Base-by-base conservation (phyloP, 1,284 basidiomycete species). In the Boletus mariae region DNA sequence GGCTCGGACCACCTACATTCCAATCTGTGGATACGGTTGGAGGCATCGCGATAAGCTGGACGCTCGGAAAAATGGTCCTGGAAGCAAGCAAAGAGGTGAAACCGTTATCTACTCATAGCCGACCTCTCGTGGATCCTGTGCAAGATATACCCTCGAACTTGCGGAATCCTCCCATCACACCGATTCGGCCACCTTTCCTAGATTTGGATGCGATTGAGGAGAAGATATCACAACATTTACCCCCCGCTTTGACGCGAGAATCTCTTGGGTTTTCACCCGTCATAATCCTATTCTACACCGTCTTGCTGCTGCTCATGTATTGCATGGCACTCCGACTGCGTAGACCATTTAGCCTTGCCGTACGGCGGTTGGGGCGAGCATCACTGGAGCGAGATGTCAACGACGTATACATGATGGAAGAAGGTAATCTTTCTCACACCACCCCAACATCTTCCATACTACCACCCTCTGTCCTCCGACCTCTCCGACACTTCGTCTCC, bases 11-110 rank as follows among this genome's bases (percentile, higher is more conserved):
- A 57, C 86, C 90, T 26, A 74, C 84, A 45, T 93, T 99, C 73
- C 97, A 98, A 73, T 93, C 90, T 47, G 78, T 97, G 73, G 94
- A 98, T 69, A 84, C 86, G 34, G 90, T 99, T 34, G 87, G 85
- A 29, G 92, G 92, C 62, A 92, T 97, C 49, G 91, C 93, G 34
- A 94, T 99, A 65, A 94, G 86, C 61, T 99, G 96, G 96, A 98
- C 96, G 3, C 77, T 99, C 29, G 96, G 97, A 44, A 98, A 98
- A 71, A 98, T 98, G 85, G 94, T 99, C 0, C 79, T 98, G 35
- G 96, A 98, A 72, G 96, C 96, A 10, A 93, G 90, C 72, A 91
- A 89, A 60, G 90, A 90, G 63, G 82, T 92, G 3, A 80, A 81
- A 7, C 73, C 82, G 11, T 63, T 73, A 35, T 72, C 72, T 4